Evolutionary conservation across 129 eudicot species (phyloP), one percentile per base, ranked within the genome.

Genomic region (Cynara cardunculus): DNA sequence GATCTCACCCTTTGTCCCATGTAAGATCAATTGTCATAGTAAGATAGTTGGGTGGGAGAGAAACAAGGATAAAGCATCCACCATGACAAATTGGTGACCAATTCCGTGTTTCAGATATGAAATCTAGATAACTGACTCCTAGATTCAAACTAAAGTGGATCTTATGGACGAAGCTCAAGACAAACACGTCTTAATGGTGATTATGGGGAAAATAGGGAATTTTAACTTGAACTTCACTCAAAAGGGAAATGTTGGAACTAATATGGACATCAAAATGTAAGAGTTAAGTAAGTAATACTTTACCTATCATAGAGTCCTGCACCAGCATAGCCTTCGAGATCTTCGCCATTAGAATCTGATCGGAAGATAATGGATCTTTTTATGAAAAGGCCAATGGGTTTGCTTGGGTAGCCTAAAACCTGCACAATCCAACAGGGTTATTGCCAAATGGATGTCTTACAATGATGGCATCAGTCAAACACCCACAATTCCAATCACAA

Each of bases 291-390:
- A 72, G 71, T 39, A 49, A 35, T 4, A 41, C 2, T 75, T 81
- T 89, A 94, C 98, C 98, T 94, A 71, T 94, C 98, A 67, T 94
- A 94, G 75, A 94, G 98, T 44, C 98, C 98, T 65, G 98, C 98
- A 24, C 98, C 98, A 59, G 98, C 98, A 86, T 94, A 94, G 75
- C 98, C 98, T 86, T 94, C 98, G 25, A 94, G 86, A 86, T 94
- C 98, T 85, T 94, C 98, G 66, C 98, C 98, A 72, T 94, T 94
- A 75, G 98, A 94, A 87, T 94, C 98, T 76, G 98, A 94, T 81
- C 98, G 86, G 86, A 94, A 94, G 79, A 94, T 94, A 32, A 94
- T 92, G 41, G 98, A 94, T 68, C 92, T 90, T 66, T 79, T 83
- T 75, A 94, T 92, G 75, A 91, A 94, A 78, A 94, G 98, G 25